Evolutionary conservation across 2,329 filamentous ascomycete species (phyloP), one percentile per base, ranked within the genome.

Genomic region (Hypoxylon sp.): DNA sequence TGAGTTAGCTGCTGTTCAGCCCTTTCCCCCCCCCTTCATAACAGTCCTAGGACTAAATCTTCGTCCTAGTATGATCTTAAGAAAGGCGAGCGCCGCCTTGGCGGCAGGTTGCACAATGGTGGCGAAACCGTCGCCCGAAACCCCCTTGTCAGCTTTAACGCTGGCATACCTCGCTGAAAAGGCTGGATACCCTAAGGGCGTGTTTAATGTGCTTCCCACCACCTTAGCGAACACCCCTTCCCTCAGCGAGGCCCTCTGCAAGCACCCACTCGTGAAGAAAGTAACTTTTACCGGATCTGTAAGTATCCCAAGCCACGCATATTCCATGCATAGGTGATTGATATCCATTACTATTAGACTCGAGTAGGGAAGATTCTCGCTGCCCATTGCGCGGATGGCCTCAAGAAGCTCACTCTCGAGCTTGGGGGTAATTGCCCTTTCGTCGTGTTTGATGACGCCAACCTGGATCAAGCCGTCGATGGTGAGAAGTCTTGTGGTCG

Each of bases 21-120:
- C 25, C n/a, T 32, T 7, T 46, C 60, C 23, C 46, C 45, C 10
- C n/a, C n/a, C n/a, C n/a, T n/a, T n/a, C n/a, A 21, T 1, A 10
- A 5, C 4, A 32, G 5, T 45, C 46, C 23, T 30, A n/a, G 7
- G 9, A 17, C 63, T 60, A 19, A 65, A 11, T 19, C 9, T 5
- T 11, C 9, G 4, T 5, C n/a, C n/a, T 49, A 74, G 73, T 7
- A 80, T 93, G 87, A 84, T 92, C 5, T 77, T 92, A 57, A 83
- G 91, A 32, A 93, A 93, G 75, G 89, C 86, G 1, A 84, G 87
- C 51, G 89, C 90, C 5, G 90, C 90, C 0, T 79, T 93, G 41
- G 91, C 91, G 1, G 90, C 90, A 2, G 91, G 91, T 0, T 93
- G 90, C 75, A 90, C 90, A 1, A 92, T 94, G 88, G 83, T 94